Conservation (phyloP, 176 grass and related monocot genomes). For the Cymbopogon citratus region DNA sequence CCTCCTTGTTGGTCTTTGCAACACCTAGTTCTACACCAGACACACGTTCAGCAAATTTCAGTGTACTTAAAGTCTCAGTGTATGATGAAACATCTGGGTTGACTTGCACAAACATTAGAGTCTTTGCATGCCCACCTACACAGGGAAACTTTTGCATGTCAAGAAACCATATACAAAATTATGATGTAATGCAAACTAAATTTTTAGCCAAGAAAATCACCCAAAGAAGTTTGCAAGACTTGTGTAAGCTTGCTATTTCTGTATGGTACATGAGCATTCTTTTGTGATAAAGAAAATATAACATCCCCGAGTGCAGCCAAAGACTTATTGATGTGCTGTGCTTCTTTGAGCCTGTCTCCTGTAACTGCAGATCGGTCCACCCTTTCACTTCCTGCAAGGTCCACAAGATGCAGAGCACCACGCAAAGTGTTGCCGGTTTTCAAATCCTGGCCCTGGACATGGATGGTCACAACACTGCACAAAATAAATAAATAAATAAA, state of each 20-base stretch:
- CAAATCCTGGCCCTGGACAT: conserved; percentile 59
- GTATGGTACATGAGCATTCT: conserved; percentile 69
- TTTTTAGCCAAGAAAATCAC: conserved; percentile 37
- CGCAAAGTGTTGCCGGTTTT: conserved; percentile 50
- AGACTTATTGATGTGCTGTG: conserved; percentile 89
- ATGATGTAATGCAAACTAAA: conserved; percentile 5
- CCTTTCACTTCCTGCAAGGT: conserved; percentile 85
- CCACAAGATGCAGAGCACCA: conserved; percentile 76
- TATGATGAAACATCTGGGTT: conserved; percentile 80
- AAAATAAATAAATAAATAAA: not conserved
- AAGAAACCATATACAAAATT: conserved; percentile 10
- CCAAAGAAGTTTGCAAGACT: conserved; percentile 77
- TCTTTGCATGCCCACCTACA: conserved; percentile 87
- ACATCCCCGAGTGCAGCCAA: conserved; percentile 81
- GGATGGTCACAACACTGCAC: conserved; percentile 74
- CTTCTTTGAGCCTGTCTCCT: conserved; percentile 84
- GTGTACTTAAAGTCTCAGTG: conserved; percentile 65
- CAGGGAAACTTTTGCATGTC: conserved; percentile 1
- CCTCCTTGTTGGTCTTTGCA: conserved; percentile 70
- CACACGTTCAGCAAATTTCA: conserved; percentile 88
- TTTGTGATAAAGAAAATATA: conserved; percentile 80
- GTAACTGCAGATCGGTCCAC: conserved; percentile 72
- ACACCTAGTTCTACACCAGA: conserved; percentile 74
- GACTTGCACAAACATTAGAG: conserved; percentile 85
- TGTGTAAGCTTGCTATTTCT: conserved; percentile 94